phyloP scores from a whole-genome alignment of 2,329 filamentous ascomycete genomes.

The Chaetomium strumarium region DNA sequence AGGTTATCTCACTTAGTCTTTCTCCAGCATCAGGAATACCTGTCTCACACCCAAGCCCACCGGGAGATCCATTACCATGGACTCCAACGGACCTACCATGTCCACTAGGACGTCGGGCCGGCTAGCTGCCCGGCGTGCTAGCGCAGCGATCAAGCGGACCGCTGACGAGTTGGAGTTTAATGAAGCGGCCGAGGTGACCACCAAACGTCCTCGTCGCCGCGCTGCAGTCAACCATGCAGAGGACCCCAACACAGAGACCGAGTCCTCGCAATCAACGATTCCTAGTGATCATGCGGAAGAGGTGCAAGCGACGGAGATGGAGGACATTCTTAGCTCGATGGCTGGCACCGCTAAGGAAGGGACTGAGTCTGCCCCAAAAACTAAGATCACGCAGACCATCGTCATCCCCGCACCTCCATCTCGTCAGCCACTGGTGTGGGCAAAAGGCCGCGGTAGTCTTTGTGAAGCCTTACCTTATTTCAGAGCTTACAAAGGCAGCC shows the following conservation, averaged over 20 bases:
- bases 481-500: slow-evolving; percentile 53
- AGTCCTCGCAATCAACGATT: background rate
- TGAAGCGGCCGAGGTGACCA: background rate
- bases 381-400: background rate
- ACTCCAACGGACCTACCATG: background rate
- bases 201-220: background rate
- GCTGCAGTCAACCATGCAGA: background rate
- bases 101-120: background rate
- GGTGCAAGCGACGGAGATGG: background rate
- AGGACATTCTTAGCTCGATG: background rate
- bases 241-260: background rate
- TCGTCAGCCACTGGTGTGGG: slow-evolving; percentile 40
- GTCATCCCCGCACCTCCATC: background rate
- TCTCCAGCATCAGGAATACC: background rate
- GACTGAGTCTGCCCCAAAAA: background rate
- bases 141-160: slow-evolving; percentile 6
- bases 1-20: background rate
- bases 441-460: slow-evolving; percentile 51
- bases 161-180: background rate
- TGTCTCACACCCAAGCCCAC: too few species aligned
- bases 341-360: background rate
- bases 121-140: slow-evolving; percentile 1
- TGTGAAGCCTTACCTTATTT: slow-evolving; percentile 61
- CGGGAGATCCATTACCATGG: background rate
- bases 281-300: background rate